Conservation (phyloP, 2,329 filamentous ascomycete species). For the Colletotrichum nymphaeae region DNA sequence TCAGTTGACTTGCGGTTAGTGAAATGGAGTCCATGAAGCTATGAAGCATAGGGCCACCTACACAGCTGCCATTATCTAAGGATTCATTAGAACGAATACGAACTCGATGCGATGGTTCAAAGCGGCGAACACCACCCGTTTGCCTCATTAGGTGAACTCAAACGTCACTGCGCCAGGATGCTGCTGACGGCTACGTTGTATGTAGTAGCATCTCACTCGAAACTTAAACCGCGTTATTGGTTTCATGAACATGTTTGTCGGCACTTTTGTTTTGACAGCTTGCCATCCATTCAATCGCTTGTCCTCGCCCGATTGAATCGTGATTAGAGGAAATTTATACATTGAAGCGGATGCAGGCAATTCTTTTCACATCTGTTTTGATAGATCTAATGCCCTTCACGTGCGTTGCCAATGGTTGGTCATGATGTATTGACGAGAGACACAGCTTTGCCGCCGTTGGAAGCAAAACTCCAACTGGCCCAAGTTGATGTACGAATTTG, state of each 20-base stretch:
- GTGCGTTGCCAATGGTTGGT: background rate
- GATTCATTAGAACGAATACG: conserved; percentile 20
- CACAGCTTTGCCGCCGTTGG: background rate
- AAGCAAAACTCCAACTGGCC: background rate
- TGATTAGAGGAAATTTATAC: background rate
- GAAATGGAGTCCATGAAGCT: background rate
- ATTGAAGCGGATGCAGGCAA: too few relatives aligned
- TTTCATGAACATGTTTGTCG: conserved; percentile 6
- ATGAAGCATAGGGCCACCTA: too few relatives aligned
- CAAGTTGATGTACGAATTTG: background rate
- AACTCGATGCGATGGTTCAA: conserved; percentile 12
- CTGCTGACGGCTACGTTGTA: too few relatives aligned
- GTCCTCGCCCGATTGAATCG: background rate
- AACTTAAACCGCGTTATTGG: conserved; percentile 6
- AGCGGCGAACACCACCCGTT: conserved; percentile 1
- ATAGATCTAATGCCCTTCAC: background rate
- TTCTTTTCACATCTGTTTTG: too few relatives aligned
- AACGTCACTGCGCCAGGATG: conserved; percentile 3
- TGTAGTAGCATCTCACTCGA: background rate
- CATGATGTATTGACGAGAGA: background rate
- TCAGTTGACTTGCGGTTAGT: background rate
- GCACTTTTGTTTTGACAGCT: conserved; percentile 4
- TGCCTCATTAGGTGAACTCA: conserved; percentile 1
- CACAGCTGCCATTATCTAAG: background rate
- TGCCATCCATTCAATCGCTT: background rate